Evolutionary conservation across 768 basidiomycete genomes (phyloP).

Genomic region (Lenzites betulinus): DNA sequence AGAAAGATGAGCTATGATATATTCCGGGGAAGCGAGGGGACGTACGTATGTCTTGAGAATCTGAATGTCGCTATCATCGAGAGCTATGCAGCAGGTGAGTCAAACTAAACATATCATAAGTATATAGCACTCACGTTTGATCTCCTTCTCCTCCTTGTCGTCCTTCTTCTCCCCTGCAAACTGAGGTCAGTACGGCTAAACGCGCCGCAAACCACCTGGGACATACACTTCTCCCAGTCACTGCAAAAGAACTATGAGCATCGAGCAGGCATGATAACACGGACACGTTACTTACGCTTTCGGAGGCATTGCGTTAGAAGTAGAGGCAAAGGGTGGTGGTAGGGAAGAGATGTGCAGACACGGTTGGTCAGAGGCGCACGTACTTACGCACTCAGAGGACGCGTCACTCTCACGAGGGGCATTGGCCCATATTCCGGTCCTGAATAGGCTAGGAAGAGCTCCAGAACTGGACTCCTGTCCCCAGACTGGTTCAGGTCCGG

Average conservation of each 20-base stretch:
- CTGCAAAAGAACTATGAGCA: conserved; percentile 41
- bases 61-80: conserved; percentile 98
- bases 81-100: conserved; percentile 50
- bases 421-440: too few species aligned
- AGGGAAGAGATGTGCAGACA: conserved; percentile 25
- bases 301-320: conserved; percentile 70
- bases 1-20: neutral
- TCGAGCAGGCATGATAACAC: neutral
- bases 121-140: conserved; percentile 38
- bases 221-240: conserved; percentile 98
- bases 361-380: conserved; percentile 17
- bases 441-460: too few species aligned
- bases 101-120: neutral
- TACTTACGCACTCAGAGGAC: conserved; percentile 24
- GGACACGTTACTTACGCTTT: conserved; percentile 75
- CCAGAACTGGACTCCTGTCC: too few species aligned
- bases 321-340: conserved; percentile 11
- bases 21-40: conserved; percentile 13
- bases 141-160: conserved; percentile 92
- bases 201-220: neutral
- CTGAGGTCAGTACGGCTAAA: conserved; percentile 7
- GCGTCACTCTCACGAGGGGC: conserved; percentile 39
- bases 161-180: conserved; percentile 83
- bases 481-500: too few species aligned
- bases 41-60: conserved; percentile 97